Conservation (phyloP, 495 filamentous ascomycete genomes). For the Tetracladium marchalianum region DNA sequence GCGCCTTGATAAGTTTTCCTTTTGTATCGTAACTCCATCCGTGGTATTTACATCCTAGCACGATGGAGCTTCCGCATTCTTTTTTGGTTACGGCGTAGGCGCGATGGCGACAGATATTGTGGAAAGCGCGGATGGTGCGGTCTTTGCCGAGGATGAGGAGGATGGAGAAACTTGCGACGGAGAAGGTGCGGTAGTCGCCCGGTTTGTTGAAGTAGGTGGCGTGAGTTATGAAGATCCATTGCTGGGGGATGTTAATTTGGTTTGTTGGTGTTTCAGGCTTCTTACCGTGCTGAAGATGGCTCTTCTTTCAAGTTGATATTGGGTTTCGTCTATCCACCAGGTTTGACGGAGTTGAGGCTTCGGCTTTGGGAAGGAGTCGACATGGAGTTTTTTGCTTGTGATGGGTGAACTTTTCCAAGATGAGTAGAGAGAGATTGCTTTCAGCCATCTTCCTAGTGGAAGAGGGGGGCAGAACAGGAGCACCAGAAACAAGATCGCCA, state of each 20-base stretch:
- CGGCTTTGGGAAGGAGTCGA: no score
- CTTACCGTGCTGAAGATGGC: constrained; percentile 19
- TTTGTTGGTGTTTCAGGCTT: constrained; percentile 2
- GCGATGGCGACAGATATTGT: constrained; percentile 48
- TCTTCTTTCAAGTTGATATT: constrained; percentile 12
- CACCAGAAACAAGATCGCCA: no score
- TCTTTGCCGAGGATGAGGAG: constrained; percentile 38
- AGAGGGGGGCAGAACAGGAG: no score
- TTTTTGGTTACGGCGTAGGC: constrained; percentile 45
- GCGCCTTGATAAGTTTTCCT: constrained; percentile 48
- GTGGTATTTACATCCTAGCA: constrained; percentile 51
- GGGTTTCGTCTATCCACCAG: constrained; percentile 11
- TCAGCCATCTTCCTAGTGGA: no score
- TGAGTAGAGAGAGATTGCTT: no score
- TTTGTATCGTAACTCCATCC: constrained; percentile 51
- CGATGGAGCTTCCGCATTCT: constrained; percentile 34
- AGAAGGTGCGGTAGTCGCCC: constrained; percentile 38
- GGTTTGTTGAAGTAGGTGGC: constrained; percentile 31
- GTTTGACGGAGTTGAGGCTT: neutral
- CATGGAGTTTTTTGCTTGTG: no score
- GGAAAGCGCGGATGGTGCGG: constrained; percentile 41
- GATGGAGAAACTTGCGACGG: constrained; percentile 37
- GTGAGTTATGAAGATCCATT: constrained; percentile 43
- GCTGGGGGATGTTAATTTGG: constrained; percentile 6
- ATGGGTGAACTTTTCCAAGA: no score